Conservation (phyloP, 352 stramenopile genomes). For the Phytophthora megakarya region DNA sequence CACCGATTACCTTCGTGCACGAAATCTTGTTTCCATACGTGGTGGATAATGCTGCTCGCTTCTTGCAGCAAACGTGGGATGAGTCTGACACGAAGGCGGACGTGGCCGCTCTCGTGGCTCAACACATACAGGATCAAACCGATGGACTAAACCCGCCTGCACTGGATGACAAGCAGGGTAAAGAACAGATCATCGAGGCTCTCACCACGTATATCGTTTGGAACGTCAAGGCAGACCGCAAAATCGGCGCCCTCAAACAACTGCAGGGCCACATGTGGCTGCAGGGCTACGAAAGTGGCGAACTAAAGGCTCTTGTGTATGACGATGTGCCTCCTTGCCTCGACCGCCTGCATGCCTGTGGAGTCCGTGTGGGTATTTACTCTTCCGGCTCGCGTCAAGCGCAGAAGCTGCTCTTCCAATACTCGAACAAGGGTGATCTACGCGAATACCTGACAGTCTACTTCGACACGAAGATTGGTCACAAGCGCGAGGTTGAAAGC, state of each 20-base stretch:
- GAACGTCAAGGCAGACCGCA: conserved; percentile 79
- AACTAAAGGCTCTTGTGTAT: conserved; percentile 91
- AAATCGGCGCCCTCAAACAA: conserved; percentile 89
- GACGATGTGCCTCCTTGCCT: conserved; percentile 90
- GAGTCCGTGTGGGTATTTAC: conserved; percentile 93
- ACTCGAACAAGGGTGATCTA: conserved; percentile 84
- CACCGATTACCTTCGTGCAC: conserved; percentile 96
- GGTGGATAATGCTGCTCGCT: conserved; percentile 60
- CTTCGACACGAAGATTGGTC: conserved; percentile 86
- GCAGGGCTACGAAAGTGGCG: conserved; percentile 84
- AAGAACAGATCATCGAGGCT: conserved; percentile 37
- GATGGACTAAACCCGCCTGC: conserved; percentile 40
- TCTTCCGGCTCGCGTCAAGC: conserved; percentile 91
- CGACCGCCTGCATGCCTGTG: conserved; percentile 68
- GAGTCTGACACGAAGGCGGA: conserved; percentile 53
- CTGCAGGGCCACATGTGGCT: conserved; percentile 93
- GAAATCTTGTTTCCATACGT: conserved; percentile 95
- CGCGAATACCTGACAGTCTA: conserved; percentile 75
- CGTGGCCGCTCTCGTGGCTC: conserved; percentile 49
- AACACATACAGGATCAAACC: conserved; percentile 47
- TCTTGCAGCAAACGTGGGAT: conserved; percentile 61
- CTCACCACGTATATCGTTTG: conserved; percentile 67
- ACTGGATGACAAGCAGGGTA: conserved; percentile 25
- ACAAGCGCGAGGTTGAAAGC: conserved; percentile 74
- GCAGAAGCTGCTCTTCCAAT: conserved; percentile 87